phyloP scores from a whole-genome alignment of 177 flowering plant species.

The Telopea speciosissima region DNA sequence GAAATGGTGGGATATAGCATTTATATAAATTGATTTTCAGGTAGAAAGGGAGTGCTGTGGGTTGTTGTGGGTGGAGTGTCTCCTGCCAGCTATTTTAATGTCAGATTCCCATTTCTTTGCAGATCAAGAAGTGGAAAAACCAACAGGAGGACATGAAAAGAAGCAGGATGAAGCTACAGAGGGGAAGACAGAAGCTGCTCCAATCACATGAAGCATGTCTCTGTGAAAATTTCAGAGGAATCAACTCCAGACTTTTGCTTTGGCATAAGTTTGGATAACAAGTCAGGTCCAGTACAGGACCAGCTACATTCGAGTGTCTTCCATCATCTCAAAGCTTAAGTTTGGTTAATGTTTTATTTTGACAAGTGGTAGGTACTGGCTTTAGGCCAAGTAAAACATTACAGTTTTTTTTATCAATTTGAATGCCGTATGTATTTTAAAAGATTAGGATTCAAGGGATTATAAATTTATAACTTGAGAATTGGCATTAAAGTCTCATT shows the following conservation, averaged over 20 bases:
- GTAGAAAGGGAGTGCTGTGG: no score
- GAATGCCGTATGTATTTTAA: background rate
- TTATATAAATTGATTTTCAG: no score
- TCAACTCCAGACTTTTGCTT: background rate
- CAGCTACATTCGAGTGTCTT: background rate
- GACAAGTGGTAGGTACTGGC: background rate
- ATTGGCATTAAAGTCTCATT: background rate
- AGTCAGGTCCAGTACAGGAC: background rate
- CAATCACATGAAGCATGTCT: conserved; percentile 19
- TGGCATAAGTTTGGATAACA: background rate
- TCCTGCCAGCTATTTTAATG: no score
- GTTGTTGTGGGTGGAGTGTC: no score
- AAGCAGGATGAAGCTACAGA: conserved; percentile 18
- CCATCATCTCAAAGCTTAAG: background rate
- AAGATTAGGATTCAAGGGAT: background rate
- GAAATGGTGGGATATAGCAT: no score
- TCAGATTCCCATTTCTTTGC: background rate
- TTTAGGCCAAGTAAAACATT: background rate
- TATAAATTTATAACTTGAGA: no score
- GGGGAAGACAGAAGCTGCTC: conserved; percentile 21
- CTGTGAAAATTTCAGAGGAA: background rate
- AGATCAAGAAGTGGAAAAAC: conserved; percentile 36
- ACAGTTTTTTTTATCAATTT: background rate
- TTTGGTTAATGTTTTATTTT: background rate
- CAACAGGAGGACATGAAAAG: conserved; percentile 18